A percentile compares a stretch with the other conserved stretches of the same genome.
These are phyloP conservation scores for Sphaerosporella brunnea DNA, from an alignment of 495 filamentous ascomycete species.

Conservation along the genomic window DNA sequence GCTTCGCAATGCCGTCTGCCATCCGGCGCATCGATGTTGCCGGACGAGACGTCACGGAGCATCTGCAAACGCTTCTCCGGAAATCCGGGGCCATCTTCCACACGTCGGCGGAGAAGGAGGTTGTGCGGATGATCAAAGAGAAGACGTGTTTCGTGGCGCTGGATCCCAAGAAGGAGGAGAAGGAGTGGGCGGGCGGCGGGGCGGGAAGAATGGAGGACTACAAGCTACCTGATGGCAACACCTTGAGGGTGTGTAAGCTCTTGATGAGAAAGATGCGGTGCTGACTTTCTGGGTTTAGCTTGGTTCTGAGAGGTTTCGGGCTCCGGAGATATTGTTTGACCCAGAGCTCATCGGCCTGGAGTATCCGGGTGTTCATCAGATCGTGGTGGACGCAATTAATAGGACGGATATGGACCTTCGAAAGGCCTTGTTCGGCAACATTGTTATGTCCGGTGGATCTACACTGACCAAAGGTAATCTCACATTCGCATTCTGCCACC, in stretches of 20 bases:
- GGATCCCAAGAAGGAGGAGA: conserved; percentile 99
- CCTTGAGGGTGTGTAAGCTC: conserved; percentile 72
- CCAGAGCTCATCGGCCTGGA: conserved; percentile 95
- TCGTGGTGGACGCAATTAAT: conserved; percentile 99
- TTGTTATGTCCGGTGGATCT: conserved; percentile 95
- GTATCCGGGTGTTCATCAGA: conserved; percentile 96
- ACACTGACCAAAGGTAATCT: conserved; percentile 67
- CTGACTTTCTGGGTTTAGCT: conserved; percentile 70
- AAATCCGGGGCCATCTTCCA: conserved; percentile 99
- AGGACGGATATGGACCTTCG: conserved; percentile 99
- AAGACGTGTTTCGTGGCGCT: conserved; percentile 98
- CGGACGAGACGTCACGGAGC: conserved; percentile 97
- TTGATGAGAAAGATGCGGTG: no score
- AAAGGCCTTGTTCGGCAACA: conserved; percentile 99
- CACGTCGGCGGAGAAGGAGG: conserved; percentile 99
- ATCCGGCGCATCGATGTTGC: conserved; percentile 99
- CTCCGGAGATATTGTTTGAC: conserved; percentile 98
- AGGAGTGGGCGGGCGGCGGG: conserved; percentile 67
- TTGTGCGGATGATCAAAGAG: conserved; percentile 99
- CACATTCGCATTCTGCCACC: no score
- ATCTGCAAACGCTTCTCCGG: conserved; percentile 98
- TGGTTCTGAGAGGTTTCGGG: conserved; percentile 98
- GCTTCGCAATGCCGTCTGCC: conserved; percentile 98
- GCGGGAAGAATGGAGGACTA: conserved; percentile 68
- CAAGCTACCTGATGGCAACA: conserved; percentile 76